Evolutionary conservation across 2,329 filamentous ascomycete genomes (phyloP).

Genomic region (Penicillium sp.): DNA sequence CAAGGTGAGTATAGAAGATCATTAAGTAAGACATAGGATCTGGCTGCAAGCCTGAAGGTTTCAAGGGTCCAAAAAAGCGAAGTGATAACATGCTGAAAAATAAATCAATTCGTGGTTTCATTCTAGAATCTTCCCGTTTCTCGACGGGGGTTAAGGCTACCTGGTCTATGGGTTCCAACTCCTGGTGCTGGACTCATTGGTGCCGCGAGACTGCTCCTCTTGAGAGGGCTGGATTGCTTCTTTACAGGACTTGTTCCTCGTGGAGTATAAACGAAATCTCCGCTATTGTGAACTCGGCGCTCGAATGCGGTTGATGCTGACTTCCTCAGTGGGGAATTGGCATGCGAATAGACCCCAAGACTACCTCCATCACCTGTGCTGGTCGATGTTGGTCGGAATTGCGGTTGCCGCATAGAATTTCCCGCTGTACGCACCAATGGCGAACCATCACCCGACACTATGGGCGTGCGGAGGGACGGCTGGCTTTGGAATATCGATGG

Average conservation of each 20-base stretch:
- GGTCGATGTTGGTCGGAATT: constrained; percentile 48
- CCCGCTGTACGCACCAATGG: constrained; percentile 41
- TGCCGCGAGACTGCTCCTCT: constrained; percentile 43
- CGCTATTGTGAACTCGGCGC: constrained; percentile 40
- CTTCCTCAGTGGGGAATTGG: constrained; percentile 81
- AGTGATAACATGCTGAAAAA: not conserved
- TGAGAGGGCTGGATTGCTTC: constrained; percentile 43
- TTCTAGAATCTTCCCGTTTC: constrained; percentile 32
- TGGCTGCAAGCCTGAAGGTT: too few species aligned
- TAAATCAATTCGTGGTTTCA: constrained; percentile 8
- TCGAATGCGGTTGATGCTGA: constrained; percentile 61
- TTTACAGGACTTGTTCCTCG: constrained; percentile 39
- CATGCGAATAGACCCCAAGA: constrained; percentile 76
- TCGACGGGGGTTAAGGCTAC: constrained; percentile 29
- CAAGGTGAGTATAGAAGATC: too few species aligned
- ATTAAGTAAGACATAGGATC: too few species aligned
- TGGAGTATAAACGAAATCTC: constrained; percentile 38
- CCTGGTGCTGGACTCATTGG: constrained; percentile 32
- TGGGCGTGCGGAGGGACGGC: constrained; percentile 38
- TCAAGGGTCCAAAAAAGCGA: too few species aligned
- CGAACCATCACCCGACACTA: constrained; percentile 50
- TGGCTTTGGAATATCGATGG: constrained; percentile 33
- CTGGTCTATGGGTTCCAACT: constrained; percentile 33
- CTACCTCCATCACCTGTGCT: constrained; percentile 67
- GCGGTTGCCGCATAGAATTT: constrained; percentile 55